Base-by-base conservation (phyloP, 208 protist genomes). In the Strigomonas culicis region DNA sequence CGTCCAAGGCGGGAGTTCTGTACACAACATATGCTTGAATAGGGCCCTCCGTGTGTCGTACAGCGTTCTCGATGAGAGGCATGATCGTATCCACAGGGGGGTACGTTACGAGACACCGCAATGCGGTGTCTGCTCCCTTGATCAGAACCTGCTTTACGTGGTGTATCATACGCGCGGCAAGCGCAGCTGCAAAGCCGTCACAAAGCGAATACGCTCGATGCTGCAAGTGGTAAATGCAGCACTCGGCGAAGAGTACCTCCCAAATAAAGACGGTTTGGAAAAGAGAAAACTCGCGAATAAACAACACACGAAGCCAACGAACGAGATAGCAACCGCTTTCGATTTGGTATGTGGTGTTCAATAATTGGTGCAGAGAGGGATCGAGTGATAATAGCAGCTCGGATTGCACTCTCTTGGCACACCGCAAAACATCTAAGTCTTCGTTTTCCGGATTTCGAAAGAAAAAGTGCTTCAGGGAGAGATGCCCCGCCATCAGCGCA, bases 291-390 rank as follows among this genome's bases (percentile, higher is more conserved):
- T 97, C 90, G 3, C 91, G 86, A 28, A 96, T 63, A 52, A 97
- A 94, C 25, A 96, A 62, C 24, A 97, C 79, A 36, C 93, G 79
- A 41, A 97, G 66, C 91, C 93, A 97, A 25, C 91, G 78, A 17
- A 97, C 76, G 1, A 93, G 67, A 60, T 97, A 97, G 0, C 88
- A 68, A 17, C 80, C 79, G 28, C 79, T 74, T 57, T 94, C 70
- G 52, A 97, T 89, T 17, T 70, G 68, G 66, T 95, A 84, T 30
- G 88, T 77, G 0, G 53, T 60, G 27, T 84, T 78, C 24, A 97
- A 75, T 32, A 88, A 63, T 25, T 77, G 67, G 47, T 81, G 72
- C 27, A 97, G 69, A 15, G 31, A 46, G 1, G 75, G 69, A 52
- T 96, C 88, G 4, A 89, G 22, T n/a, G 72, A 57, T 1, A 53